Evolutionary conservation across 2,329 filamentous ascomycete species (phyloP), one percentile per base, ranked within the genome.

Genomic region (Alternaria atra): DNA sequence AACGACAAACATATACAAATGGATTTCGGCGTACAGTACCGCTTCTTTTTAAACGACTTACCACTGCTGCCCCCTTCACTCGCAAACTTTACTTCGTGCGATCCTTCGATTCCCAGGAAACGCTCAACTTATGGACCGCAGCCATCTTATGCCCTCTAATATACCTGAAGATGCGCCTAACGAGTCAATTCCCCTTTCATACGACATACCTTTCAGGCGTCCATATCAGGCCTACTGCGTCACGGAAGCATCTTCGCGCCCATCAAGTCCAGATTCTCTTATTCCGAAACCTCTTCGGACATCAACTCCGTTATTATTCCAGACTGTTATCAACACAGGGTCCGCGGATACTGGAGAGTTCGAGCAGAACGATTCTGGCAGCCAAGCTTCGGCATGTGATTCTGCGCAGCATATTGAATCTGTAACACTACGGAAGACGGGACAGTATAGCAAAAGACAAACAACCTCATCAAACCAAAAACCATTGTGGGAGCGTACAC

Each of bases 171-270:
- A 53, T 27, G 30, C 59, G 15, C 34, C 52, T 6, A 43, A 35
- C 34, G 61, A 70, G 17, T 20, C 44, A 13, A 9, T 40, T n/a
- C 20, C 48, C 25, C 32, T 43, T 10, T 37, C 52, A 13, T 30
- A 35, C 15, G 35, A 34, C 25, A 27, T 44, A 39, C 7, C 42
- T 13, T 30, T 20, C 53, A 43, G 39, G 10, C 62, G 43, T 15
- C 62, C 60, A 6, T 66, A 69, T 20, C 69, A 71, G 50, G 65
- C 67, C 23, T 71, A 71, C 20, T 71, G 69, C 55, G 61, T 60
- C 23, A 71, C 69, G 4, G 63, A 64, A 54, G 50, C 60, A 7
- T 66, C 67, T 9, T 71, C 69, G 25, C 59, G 67, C 34, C 46
- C 66, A 39, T 23, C 61, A 6, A 70, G 61, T 44, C 66, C 64